Base-by-base conservation (phyloP, 306 rosid genomes). In the Pachyrhizus erosus region DNA sequence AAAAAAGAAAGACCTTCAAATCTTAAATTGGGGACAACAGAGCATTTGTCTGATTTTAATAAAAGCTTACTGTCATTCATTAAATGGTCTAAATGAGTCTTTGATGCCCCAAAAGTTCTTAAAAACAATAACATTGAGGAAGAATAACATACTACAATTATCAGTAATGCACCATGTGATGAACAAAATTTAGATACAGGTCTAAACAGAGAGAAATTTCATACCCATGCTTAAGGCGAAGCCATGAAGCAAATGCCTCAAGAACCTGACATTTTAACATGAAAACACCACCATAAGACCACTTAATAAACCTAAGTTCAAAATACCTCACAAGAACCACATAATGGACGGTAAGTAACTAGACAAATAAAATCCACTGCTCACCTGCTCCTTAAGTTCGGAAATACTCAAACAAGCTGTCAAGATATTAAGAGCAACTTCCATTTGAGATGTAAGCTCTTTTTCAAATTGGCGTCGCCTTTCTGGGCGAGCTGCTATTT, bases 181-280 rank as follows among this genome's bases (percentile, higher is more conserved):
- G 42, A 78, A 78, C 37, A 62, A 74, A 33, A 84, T 48, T 67
- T 57, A 84, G 68, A 64, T 68, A 34, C 26, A 62, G 43, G 55
- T 31, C 29, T 60, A 75, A 61, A 81, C 52, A 76, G 29, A 75
- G 76, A 55, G 43, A 78, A 83, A 85, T 73, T 33, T 24, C 80
- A 83, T 92, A 96, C 99, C 98, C 98, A 77, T 96, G 99, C 91
- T 92, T 96, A 78, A 96, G 89, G 76, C 97, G 94, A 88, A 96
- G 98, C 99, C 99, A 96, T 72, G 99, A 94, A 87, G 97, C 93
- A 92, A 96, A 96, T 79, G 99, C 99, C 88, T 96, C 99, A 26
- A 96, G 99, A 88, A 91, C 97, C 99, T 96, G 92, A 77, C 58
- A 82, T 77, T 66, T 84, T 79, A 74, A 87, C 78, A 29, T 78